A percentile compares a stretch with the other conserved stretches of the same genome.
Conservation (phyloP, 140 eudicot genomes). For the Bidens hawaiensis region DNA sequence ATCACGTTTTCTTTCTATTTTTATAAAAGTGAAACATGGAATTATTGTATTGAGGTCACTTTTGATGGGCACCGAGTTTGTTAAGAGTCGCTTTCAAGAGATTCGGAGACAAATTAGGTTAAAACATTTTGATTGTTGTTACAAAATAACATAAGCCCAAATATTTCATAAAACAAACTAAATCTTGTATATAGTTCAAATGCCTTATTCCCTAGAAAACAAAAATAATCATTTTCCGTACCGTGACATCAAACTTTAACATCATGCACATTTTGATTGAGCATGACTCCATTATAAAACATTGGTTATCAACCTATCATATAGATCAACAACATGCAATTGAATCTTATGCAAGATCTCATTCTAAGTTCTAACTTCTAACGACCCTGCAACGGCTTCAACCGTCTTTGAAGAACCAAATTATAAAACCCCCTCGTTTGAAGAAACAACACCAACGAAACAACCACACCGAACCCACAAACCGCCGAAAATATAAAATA, state of each 20-base stretch:
- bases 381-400: slow-evolving; percentile 13
- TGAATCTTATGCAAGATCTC: not conserved
- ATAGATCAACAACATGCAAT: not conserved
- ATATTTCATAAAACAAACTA: not conserved
- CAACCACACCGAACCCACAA: slow-evolving; percentile 45
- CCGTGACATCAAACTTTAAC: no score
- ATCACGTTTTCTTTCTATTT: no score
- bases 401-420: slow-evolving; percentile 23
- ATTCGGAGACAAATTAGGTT: no score
- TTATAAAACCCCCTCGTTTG: slow-evolving; percentile 60
- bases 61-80: no score
- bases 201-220: no score
- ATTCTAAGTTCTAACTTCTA: no score
- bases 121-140: no score
- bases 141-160: not conserved
- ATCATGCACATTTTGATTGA: not conserved
- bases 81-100: no score
- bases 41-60: no score
- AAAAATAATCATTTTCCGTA: not conserved
- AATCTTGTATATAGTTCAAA: no score
- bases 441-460: slow-evolving; percentile 54
- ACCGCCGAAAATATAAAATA: slow-evolving; percentile 53
- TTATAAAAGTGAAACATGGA: no score
- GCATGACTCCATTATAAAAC: not conserved
- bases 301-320: not conserved